These are phyloP conservation scores for Hymenoscyphus infarciens DNA, from an alignment of 2,329 filamentous ascomycete genomes.

Conservation along the genomic window DNA sequence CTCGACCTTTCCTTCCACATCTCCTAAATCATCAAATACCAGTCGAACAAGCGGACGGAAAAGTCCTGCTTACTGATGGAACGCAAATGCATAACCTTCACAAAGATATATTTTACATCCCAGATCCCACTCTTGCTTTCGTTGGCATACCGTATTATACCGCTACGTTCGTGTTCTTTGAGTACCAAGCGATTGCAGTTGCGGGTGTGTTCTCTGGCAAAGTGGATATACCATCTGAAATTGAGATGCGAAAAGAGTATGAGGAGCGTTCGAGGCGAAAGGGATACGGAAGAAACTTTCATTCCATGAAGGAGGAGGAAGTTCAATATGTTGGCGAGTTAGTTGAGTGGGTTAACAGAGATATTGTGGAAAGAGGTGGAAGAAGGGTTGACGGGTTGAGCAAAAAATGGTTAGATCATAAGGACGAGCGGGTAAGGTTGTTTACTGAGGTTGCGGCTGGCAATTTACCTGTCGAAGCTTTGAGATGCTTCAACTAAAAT, in stretches of 20 bases:
- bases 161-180: slow-evolving; percentile 48
- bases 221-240: slow-evolving; percentile 37
- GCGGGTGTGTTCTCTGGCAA: slow-evolving; percentile 41
- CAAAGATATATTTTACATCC: slow-evolving; percentile 51
- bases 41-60: slow-evolving; percentile 47
- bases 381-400: slow-evolving; percentile 19
- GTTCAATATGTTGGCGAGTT: slow-evolving; percentile 25
- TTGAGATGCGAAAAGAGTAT: slow-evolving; percentile 37
- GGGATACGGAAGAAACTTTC: slow-evolving; percentile 37
- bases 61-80: slow-evolving; percentile 51
- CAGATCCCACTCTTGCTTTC: slow-evolving; percentile 44
- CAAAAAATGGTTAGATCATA: slow-evolving; percentile 16
- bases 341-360: slow-evolving; percentile 23
- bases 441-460: slow-evolving; percentile 9
- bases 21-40: slow-evolving; percentile 40
- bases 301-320: slow-evolving; percentile 38
- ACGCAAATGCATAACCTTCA: slow-evolving; percentile 46
- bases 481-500: neutral
- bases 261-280: slow-evolving; percentile 39
- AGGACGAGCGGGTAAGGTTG: neutral
- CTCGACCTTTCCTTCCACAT: slow-evolving; percentile 59
- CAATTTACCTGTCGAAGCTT: neutral
- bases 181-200: slow-evolving; percentile 47
- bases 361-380: slow-evolving; percentile 17
- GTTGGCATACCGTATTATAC: slow-evolving; percentile 46